Conservation (phyloP, 768 basidiomycete genomes). For the Candolleomyces aberdarensis region DNA sequence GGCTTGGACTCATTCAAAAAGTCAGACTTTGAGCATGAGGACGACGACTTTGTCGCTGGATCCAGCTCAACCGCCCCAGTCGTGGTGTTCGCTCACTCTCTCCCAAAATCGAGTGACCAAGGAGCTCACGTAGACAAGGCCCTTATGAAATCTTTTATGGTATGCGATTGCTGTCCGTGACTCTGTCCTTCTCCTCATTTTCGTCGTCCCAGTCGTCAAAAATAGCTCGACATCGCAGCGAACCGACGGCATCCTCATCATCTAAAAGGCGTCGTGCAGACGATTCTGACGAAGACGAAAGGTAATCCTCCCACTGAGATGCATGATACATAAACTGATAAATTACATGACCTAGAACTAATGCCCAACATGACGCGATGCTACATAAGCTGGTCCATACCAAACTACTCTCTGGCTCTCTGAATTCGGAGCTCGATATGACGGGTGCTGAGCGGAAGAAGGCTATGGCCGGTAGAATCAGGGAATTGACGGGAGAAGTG, state of each 20-base stretch:
- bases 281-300: constrained; percentile 56
- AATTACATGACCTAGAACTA: constrained; percentile 45
- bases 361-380: constrained; percentile 72
- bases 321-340: constrained; percentile 2
- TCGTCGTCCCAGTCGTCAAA: constrained; percentile 63
- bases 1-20: not conserved
- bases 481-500: constrained; percentile 66
- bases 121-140: constrained; percentile 29
- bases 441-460: constrained; percentile 67
- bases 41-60: constrained; percentile 41
- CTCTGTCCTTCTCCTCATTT: not conserved
- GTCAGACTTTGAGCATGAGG: constrained; percentile 39
- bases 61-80: constrained; percentile 38
- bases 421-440: constrained; percentile 57
- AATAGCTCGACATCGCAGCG: constrained; percentile 55
- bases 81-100: constrained; percentile 47
- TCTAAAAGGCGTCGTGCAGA: constrained; percentile 31
- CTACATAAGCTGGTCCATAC: constrained; percentile 82
- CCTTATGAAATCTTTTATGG: constrained; percentile 75
- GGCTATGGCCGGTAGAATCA: constrained; percentile 72
- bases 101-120: constrained; percentile 15
- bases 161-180: constrained; percentile 24
- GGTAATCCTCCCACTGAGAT: constrained; percentile 29
- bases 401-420: constrained; percentile 70
- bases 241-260: constrained; percentile 12